Conservation (phyloP, 2,329 filamentous ascomycete species). For the Claviceps maximensis region DNA sequence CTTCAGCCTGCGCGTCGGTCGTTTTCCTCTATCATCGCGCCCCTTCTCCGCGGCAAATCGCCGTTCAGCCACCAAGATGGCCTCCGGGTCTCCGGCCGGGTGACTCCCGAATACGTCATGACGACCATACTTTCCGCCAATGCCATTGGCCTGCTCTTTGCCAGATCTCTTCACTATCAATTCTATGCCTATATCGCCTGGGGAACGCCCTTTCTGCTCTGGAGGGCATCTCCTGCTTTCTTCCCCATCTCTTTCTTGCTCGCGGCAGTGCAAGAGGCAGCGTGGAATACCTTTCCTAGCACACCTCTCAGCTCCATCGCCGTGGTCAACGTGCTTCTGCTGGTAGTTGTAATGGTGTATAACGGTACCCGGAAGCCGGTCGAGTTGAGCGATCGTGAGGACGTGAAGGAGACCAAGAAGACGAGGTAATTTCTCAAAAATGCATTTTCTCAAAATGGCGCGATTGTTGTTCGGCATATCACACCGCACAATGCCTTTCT, state of each 20-base stretch:
- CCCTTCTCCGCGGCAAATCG: conserved; percentile 28
- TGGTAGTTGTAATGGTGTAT: conserved; percentile 53
- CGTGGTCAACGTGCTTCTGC: conserved; percentile 58
- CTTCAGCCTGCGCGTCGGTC: conserved; percentile 51
- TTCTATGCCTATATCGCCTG: conserved; percentile 89
- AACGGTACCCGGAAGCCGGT: conserved; percentile 30
- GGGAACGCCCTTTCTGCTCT: conserved; percentile 77
- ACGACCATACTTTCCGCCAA: conserved; percentile 66
- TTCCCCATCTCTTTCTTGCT: conserved; percentile 47
- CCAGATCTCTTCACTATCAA: conserved; percentile 83
- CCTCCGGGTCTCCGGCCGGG: conserved; percentile 37
- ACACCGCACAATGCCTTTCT: no score
- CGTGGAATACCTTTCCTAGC: conserved; percentile 91
- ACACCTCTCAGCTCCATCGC: conserved; percentile 38
- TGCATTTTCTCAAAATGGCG: not conserved
- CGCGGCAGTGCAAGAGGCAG: conserved; percentile 76
- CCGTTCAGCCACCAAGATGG: conserved; percentile 41
- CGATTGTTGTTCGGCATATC: no score
- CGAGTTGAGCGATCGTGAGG: not conserved
- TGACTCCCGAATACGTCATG: conserved; percentile 62
- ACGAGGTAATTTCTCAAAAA: conserved; percentile 8
- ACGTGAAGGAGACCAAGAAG: conserved; percentile 16
- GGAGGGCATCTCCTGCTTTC: conserved; percentile 60
- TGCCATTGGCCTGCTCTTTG: conserved; percentile 69
- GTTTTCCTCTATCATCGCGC: conserved; percentile 37